These are phyloP conservation scores for Colletotrichum lentis DNA, from an alignment of 2,329 filamentous ascomycete genomes.

Conservation along the genomic window DNA sequence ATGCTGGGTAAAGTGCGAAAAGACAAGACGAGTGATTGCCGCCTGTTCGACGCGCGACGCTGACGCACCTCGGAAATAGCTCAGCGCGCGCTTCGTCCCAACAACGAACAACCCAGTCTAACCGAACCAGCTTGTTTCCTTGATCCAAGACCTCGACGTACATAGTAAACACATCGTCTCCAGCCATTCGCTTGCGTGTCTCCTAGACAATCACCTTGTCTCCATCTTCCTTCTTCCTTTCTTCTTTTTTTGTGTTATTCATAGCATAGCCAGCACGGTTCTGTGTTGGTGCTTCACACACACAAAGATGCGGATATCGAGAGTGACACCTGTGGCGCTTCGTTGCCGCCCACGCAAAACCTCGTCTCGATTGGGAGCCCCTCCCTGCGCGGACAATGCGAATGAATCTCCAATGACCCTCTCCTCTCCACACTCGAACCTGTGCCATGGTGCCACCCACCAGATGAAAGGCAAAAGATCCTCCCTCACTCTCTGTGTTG, in stretches of 20 bases:
- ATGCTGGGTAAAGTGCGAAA: too few relatives aligned
- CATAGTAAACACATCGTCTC: neutral
- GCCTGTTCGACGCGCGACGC: neutral
- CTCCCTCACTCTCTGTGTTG: neutral
- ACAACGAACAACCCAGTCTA: constrained; percentile 13
- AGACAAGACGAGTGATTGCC: neutral
- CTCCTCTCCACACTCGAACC: constrained; percentile 9
- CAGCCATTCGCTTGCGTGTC: neutral
- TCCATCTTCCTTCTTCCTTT: too few relatives aligned
- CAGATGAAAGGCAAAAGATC: neutral
- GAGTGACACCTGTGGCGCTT: neutral
- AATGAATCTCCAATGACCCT: constrained; percentile 25
- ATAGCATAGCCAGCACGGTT: neutral
- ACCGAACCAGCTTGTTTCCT: constrained; percentile 19
- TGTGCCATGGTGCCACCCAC: constrained; percentile 12
- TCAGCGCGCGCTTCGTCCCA: constrained; percentile 37
- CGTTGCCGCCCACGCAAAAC: neutral
- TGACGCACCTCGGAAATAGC: constrained; percentile 33
- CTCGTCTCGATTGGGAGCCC: constrained; percentile 2
- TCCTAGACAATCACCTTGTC: neutral
- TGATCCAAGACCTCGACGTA: constrained; percentile 2
- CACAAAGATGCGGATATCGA: neutral
- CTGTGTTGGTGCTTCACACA: neutral
- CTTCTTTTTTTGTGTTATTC: too few relatives aligned
- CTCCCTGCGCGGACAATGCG: constrained; percentile 19